Evolutionary conservation across 805 yeast species (phyloP).

Genomic region (Naumovozyma dairenensis): DNA sequence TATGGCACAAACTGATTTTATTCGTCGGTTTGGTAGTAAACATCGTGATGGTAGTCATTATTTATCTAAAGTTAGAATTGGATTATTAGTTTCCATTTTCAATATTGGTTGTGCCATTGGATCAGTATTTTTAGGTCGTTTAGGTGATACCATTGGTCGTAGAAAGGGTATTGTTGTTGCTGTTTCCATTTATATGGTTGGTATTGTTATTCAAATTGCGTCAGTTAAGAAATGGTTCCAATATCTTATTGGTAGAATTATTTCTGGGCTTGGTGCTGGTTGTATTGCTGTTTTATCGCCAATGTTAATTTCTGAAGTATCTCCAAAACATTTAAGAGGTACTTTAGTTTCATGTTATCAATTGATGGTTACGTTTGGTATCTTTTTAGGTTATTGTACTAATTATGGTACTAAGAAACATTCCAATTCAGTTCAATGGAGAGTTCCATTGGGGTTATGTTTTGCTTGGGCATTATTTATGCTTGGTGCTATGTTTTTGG

Average conservation of each 20-base stretch:
- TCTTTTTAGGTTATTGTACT: slow-evolving; percentile 66
- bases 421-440: slow-evolving; percentile 50
- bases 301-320: slow-evolving; percentile 44
- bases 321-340: slow-evolving; percentile 46
- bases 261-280: slow-evolving; percentile 73
- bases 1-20: slow-evolving; percentile 45
- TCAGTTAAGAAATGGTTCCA: slow-evolving; percentile 48
- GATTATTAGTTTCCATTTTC: slow-evolving; percentile 48
- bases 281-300: slow-evolving; percentile 67
- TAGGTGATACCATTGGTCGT: slow-evolving; percentile 68
- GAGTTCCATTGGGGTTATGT: slow-evolving; percentile 56
- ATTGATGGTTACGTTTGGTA: slow-evolving; percentile 62
- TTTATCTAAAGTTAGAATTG: slow-evolving; percentile 41
- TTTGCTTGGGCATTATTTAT: slow-evolving; percentile 36
- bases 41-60: slow-evolving; percentile 33
- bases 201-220: slow-evolving; percentile 56
- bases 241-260: slow-evolving; percentile 52
- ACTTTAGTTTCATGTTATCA: slow-evolving; percentile 62
- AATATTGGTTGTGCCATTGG: slow-evolving; percentile 69
- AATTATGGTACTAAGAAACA: slow-evolving; percentile 44
- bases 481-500: slow-evolving; percentile 34
- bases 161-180: slow-evolving; percentile 50
- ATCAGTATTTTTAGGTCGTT: slow-evolving; percentile 44
- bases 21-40: slow-evolving; percentile 43
- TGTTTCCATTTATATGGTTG: slow-evolving; percentile 44